Base-by-base conservation (phyloP, 2,329 filamentous ascomycete species). In the Neonectria sp. region DNA sequence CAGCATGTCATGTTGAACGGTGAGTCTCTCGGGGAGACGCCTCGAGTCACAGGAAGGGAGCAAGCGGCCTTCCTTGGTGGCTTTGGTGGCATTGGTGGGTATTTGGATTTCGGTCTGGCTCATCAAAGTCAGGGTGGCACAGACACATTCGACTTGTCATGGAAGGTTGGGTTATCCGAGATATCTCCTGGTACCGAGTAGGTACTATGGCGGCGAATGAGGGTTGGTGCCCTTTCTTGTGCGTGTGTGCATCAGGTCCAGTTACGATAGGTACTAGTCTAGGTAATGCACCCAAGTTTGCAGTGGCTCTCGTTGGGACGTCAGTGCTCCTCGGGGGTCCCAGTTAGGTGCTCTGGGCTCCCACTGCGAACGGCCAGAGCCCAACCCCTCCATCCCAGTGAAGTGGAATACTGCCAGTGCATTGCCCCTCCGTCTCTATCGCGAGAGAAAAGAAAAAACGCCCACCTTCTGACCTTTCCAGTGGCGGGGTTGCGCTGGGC, bases 211-310 rank as follows among this genome's bases (percentile, higher is more conserved):
- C 68, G 57, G 57, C 68, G 68, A 71, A 69, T 71, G 67, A 75
- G 73, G 73, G 73, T 74, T 75, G 73, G 57, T 75, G 72, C 73
- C 73, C 73, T 73, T 68, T 72, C 56, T 71, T 74, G 71, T 72
- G 70, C 68, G 70, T 24, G 59, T 25, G 55, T 45, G 21, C 37
- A 40, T n/a, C 52, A 13, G 31, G 7, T 25, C 21, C 24, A 37
- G 35, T 3, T 37, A 15, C 33, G 35, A 37, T 55, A 31, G 51
- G 12, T 53, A 49, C 21, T 21, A 9, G n/a, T 21, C 21, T 21
- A 21, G 21, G 27, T 29, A 29, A 29, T 29, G 27, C 33, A 8
- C 12, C n/a, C 46, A 27, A 35, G 46, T 24, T 53, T 17, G 12
- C 45, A 53, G 61, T 21, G 24, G 29, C 21, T 27, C 25, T 48